phyloP scores from a whole-genome alignment of 768 basidiomycete species.

The Mycena kentingensis region DNA sequence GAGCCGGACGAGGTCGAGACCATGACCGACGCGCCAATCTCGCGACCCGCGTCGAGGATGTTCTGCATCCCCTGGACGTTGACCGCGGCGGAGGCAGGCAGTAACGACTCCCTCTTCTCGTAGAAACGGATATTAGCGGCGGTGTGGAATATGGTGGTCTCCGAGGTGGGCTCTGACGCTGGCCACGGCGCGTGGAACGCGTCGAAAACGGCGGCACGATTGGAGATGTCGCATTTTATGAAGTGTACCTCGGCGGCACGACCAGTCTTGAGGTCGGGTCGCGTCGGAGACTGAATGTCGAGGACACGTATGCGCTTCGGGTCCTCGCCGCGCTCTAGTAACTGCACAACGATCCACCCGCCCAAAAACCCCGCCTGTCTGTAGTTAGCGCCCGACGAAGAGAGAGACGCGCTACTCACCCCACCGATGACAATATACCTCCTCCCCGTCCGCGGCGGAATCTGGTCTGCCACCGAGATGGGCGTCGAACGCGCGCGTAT shows the following conservation, averaged over 20 bases:
- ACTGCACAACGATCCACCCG: slow-evolving; percentile 73
- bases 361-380: slow-evolving; percentile 72
- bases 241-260: slow-evolving; percentile 56
- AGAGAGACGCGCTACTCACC: too few relatives aligned
- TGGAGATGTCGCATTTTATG: slow-evolving; percentile 58
- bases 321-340: slow-evolving; percentile 72
- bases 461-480: slow-evolving; percentile 41
- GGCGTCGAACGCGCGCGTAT: too few relatives aligned
- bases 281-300: slow-evolving; percentile 64
- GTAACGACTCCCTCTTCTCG: slow-evolving; percentile 55
- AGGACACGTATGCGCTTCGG: slow-evolving; percentile 63
- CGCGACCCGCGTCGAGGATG: slow-evolving; percentile 58
- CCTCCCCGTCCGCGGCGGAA: slow-evolving; percentile 71
- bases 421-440: slow-evolving; percentile 79
- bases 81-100: slow-evolving; percentile 57
- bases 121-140: slow-evolving; percentile 80
- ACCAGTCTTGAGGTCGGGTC: slow-evolving; percentile 57
- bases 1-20: slow-evolving; percentile 78
- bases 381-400: not conserved
- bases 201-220: slow-evolving; percentile 51
- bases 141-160: slow-evolving; percentile 73
- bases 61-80: slow-evolving; percentile 72
- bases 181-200: slow-evolving; percentile 73
- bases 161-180: slow-evolving; percentile 29
- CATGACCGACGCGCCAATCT: slow-evolving; percentile 55